These are phyloP conservation scores for Morella rubra DNA, from an alignment of 306 rosid genomes.

Conservation along the genomic window DNA sequence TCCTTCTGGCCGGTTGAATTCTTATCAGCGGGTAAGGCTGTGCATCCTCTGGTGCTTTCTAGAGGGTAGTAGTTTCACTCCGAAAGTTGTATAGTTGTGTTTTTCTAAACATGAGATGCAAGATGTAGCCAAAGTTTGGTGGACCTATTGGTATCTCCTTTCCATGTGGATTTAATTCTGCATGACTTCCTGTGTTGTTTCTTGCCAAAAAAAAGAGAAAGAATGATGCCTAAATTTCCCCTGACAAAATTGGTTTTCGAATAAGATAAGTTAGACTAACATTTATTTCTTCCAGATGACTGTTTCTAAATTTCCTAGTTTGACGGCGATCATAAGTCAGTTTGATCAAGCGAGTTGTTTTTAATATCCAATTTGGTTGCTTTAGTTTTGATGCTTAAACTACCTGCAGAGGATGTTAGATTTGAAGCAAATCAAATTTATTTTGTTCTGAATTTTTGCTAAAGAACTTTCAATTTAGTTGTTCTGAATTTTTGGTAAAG, in stretches of 20 bases:
- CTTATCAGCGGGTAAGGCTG: constrained; percentile 70
- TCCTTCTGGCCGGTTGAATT: constrained; percentile 55
- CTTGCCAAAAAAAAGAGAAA: neutral
- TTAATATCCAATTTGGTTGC: neutral
- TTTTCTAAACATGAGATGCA: neutral
- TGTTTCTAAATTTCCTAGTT: constrained; percentile 1
- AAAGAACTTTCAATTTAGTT: neutral
- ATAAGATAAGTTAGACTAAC: neutral
- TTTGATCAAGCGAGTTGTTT: neutral
- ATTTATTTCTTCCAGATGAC: neutral
- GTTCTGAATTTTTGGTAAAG: neutral
- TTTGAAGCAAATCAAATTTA: neutral
- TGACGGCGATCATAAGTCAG: neutral
- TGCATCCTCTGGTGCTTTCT: constrained; percentile 6
- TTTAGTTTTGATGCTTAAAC: neutral
- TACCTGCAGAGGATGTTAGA: neutral
- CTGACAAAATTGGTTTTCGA: no score
- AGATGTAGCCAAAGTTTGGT: neutral
- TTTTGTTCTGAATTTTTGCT: no score
- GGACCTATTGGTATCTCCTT: neutral
- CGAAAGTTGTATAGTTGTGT: neutral
- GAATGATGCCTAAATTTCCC: neutral
- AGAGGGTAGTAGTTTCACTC: neutral
- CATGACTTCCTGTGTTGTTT: neutral
- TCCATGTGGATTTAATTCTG: neutral